Conservation (phyloP, 2,329 filamentous ascomycete genomes). For the Fusarium graminum region DNA sequence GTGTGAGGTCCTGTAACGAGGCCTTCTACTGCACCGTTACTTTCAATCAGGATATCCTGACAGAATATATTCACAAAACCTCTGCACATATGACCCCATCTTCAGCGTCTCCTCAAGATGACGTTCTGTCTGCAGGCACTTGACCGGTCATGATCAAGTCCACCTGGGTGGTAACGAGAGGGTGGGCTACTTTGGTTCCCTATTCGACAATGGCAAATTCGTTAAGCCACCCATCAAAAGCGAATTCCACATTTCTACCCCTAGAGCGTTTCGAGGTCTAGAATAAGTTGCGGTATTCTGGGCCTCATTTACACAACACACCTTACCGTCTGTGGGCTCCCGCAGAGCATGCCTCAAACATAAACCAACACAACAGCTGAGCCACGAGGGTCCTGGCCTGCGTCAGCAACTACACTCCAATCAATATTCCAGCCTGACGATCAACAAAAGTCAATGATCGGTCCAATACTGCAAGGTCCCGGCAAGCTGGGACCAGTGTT, state of each 20-base stretch:
- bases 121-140: constrained; percentile 31
- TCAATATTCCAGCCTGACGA: constrained; percentile 8
- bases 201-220: constrained; percentile 54
- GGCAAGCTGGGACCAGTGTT: constrained; percentile 27
- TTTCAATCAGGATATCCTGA: constrained; percentile 23
- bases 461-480: constrained; percentile 23
- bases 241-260: constrained; percentile 19
- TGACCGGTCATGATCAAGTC: constrained; percentile 38
- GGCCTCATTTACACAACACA: constrained; percentile 35
- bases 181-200: constrained; percentile 47
- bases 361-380: constrained; percentile 15
- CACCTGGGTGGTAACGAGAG: constrained; percentile 42
- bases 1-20: constrained; percentile 18
- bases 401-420: constrained; percentile 4
- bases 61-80: constrained; percentile 1
- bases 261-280: constrained; percentile 5
- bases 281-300: constrained; percentile 6
- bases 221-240: constrained; percentile 27
- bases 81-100: constrained; percentile 31
- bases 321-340: constrained; percentile 20
- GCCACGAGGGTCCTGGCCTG: constrained; percentile 20
- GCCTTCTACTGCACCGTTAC: constrained; percentile 24
- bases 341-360: constrained; percentile 20
- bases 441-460: constrained; percentile 3
- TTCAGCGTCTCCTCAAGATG: constrained; percentile 36